Evolutionary conservation across 352 stramenopile species (phyloP).

Genomic region (Phytophthora multivora): DNA sequence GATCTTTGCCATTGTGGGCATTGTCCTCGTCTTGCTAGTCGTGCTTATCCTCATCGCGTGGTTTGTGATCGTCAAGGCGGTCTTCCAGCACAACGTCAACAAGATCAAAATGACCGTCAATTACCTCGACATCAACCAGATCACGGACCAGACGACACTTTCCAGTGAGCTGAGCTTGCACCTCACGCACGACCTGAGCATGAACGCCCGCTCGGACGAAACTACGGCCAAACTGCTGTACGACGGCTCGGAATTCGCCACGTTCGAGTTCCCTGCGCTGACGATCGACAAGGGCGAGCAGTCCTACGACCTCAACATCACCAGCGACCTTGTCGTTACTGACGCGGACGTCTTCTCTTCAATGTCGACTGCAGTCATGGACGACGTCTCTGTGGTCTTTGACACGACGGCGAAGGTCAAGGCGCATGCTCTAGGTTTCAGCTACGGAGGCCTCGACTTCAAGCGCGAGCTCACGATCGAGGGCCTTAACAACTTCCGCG

Average conservation of each 20-base stretch:
- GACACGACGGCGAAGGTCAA: slow-evolving; percentile 48
- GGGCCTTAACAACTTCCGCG: slow-evolving; percentile 61
- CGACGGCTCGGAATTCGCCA: slow-evolving; percentile 46
- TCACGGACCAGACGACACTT: slow-evolving; percentile 45
- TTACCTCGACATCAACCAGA: slow-evolving; percentile 67
- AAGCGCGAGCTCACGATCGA: slow-evolving; percentile 52
- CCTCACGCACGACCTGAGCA: slow-evolving; percentile 48
- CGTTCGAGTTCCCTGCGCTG: slow-evolving; percentile 54
- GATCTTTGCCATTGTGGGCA: slow-evolving; percentile 46
- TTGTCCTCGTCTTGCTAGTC: slow-evolving; percentile 43
- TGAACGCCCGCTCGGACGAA: slow-evolving; percentile 51
- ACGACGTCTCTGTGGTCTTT: slow-evolving; percentile 43
- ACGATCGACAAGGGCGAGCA: slow-evolving; percentile 44
- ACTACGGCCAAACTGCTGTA: slow-evolving; percentile 51
- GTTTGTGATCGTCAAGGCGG: slow-evolving; percentile 58
- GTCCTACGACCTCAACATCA: slow-evolving; percentile 42
- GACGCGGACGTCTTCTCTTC: slow-evolving; percentile 46
- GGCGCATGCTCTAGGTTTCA: slow-evolving; percentile 55
- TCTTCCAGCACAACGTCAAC: slow-evolving; percentile 69
- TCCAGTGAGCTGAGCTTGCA: slow-evolving; percentile 58
- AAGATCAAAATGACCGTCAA: slow-evolving; percentile 67
- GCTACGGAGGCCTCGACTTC: slow-evolving; percentile 61
- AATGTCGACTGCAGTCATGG: slow-evolving; percentile 52
- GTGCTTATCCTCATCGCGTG: slow-evolving; percentile 58
- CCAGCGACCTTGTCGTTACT: slow-evolving; percentile 40